A percentile compares a stretch with the other conserved stretches of the same genome.
phyloP scores from a whole-genome alignment of 768 basidiomycete species.

The Grammothele lineata region DNA sequence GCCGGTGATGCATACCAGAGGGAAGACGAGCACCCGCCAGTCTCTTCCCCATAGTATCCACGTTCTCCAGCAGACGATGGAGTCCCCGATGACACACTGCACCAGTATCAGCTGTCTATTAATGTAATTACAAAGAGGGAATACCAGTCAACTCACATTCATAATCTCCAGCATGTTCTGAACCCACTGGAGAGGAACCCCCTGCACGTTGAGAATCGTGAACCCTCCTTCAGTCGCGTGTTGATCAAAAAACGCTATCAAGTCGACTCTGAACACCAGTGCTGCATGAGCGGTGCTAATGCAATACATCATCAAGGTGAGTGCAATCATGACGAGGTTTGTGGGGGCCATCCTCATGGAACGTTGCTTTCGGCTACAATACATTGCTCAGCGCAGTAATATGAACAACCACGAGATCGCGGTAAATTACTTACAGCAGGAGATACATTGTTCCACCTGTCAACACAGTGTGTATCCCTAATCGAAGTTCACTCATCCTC shows the following conservation, averaged over 20 bases:
- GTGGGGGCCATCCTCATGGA: background rate
- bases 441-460: background rate
- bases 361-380: background rate
- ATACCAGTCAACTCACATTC: background rate
- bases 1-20: background rate
- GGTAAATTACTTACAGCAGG: background rate
- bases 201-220: slow-evolving; percentile 1
- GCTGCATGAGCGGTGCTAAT: background rate
- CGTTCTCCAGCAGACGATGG: slow-evolving; percentile 4
- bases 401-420: too few species aligned
- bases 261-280: background rate
- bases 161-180: slow-evolving; percentile 1
- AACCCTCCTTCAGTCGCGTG: background rate
- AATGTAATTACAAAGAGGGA: too few species aligned
- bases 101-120: background rate
- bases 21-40: background rate
- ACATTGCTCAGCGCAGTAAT: too few species aligned
- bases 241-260: slow-evolving; percentile 8
- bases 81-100: slow-evolving; percentile 4
- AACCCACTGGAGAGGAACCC: background rate
- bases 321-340: background rate
- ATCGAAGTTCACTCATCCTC: too few species aligned
- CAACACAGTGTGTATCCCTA: background rate
- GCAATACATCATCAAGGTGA: slow-evolving; percentile 2
- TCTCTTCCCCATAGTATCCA: slow-evolving; percentile 3